A percentile compares a stretch with the other conserved stretches of the same genome.
These are phyloP conservation scores for Exophiala xenobiotica DNA, from an alignment of 2,329 filamentous ascomycete genomes.

Conservation along the genomic window DNA sequence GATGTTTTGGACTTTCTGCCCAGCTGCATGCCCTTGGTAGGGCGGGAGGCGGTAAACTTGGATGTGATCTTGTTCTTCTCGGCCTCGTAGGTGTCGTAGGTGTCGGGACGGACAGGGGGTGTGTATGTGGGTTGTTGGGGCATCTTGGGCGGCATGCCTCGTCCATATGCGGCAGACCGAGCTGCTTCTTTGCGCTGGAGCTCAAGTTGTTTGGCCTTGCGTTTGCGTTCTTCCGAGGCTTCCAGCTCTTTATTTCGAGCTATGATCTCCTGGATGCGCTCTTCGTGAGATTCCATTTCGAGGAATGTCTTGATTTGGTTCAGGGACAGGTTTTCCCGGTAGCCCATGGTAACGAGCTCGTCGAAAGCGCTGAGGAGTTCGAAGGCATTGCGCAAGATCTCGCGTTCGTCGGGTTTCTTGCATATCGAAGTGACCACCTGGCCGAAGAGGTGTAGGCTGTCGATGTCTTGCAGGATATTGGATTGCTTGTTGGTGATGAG, in stretches of 20 bases:
- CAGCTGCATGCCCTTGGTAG: constrained; percentile 95
- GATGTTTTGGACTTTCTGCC: constrained; percentile 98
- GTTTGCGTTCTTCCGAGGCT: constrained; percentile 95
- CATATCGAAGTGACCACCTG: constrained; percentile 97
- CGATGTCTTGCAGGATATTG: constrained; percentile 98
- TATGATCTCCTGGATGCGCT: constrained; percentile 98
- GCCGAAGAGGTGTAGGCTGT: constrained; percentile 94
- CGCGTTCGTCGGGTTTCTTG: constrained; percentile 91
- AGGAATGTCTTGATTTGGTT: constrained; percentile 98
- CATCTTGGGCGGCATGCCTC: constrained; percentile 66
- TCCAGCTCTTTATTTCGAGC: constrained; percentile 98
- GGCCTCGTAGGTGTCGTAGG: constrained; percentile 91
- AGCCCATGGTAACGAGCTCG: constrained; percentile 91
- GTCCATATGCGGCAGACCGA: constrained; percentile 58
- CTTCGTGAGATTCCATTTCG: constrained; percentile 99
- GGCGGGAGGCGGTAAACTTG: constrained; percentile 66
- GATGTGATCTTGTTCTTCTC: constrained; percentile 91
- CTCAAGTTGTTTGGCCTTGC: constrained; percentile 97
- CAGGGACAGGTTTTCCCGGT: constrained; percentile 92
- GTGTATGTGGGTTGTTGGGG: constrained; percentile 89
- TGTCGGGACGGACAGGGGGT: constrained; percentile 69
- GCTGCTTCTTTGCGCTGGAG: constrained; percentile 97
- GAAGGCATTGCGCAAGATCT: constrained; percentile 92
- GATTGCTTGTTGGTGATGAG: constrained; percentile 99
- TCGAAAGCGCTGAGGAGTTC: constrained; percentile 96